phyloP scores from a whole-genome alignment of 73 alveolate species.

The Paramecium caudatum region DNA sequence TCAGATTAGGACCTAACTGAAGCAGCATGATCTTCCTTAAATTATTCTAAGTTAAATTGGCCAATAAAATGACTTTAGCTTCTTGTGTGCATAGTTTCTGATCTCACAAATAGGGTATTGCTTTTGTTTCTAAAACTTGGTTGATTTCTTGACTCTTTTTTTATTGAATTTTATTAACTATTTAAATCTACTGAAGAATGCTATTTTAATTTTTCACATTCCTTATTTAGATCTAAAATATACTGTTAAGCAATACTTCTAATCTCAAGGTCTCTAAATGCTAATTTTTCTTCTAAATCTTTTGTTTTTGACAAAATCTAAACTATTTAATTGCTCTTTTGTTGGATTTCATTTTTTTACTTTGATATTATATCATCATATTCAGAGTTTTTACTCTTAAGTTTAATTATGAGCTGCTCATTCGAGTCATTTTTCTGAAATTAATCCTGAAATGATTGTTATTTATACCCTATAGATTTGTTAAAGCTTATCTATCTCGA shows the following conservation, averaged over 20 bases:
- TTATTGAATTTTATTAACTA: not conserved
- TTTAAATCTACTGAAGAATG: not conserved
- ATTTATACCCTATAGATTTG: not conserved
- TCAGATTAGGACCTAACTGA: not conserved
- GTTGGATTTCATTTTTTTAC: not conserved
- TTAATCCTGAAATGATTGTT: not conserved
- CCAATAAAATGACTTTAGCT: constrained; percentile 15
- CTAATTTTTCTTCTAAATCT: not conserved
- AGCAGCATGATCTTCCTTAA: not conserved
- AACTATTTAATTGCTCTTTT: not conserved
- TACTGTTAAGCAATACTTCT: not conserved
- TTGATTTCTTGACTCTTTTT: not conserved
- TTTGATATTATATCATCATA: not conserved
- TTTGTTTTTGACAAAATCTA: not conserved
- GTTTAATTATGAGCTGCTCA: not conserved
- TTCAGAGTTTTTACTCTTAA: not conserved
- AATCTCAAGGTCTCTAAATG: not conserved
- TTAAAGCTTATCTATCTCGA: not conserved
- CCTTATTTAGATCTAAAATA: not conserved
- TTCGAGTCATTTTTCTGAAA: not conserved
- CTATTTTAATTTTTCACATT: not conserved
- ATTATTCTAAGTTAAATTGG: not conserved
- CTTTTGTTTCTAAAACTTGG: not conserved
- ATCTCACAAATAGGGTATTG: not conserved
- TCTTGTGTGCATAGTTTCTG: constrained; percentile 8